Base-by-base conservation (phyloP, 2,329 filamentous ascomycete species). In the Pyricularia sp. region DNA sequence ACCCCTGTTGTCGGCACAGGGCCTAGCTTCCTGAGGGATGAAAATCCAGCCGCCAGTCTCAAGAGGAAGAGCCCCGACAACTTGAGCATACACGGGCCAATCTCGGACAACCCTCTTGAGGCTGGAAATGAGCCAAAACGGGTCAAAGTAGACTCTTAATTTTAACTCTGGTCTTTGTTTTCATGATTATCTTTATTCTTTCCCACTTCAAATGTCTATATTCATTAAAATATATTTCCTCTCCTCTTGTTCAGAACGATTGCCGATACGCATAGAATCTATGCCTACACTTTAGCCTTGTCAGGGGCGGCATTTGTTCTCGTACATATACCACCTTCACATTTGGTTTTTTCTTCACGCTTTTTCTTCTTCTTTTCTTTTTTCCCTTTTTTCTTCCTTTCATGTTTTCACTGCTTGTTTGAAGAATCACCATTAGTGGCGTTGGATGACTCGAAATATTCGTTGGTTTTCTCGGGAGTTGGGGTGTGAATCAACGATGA, bases 1-100 rank as follows among this genome's bases (percentile, higher is more conserved):
- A 98, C 95, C 1, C 95, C 95, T 0, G 81, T 89, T 1, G 84
- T 85, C 1, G 85, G 83, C 1, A 85, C 83, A 0, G 88, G 88
- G 2, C 88, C 88, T 2, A 89, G 86, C 69, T 90, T 90, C 72
- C 73, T 90, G 68, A 80, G 86, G 69, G 87, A 90, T 25, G 87
- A 89, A 30, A 74, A 71, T 42, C 68, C n/a, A 31, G 14, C 68
- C 72, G 4, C 23, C n/a, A n/a, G n/a, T 36, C 73, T 78, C n/a
- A 88, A 88, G 76, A 79, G 86, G 70, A 88, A 88, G 77, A 88
- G 84, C 70, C 85, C 85, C 1, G 86, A 88, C 66, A 50, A 80
- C 78, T 66, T 77, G 75, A 12, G 78, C 79, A 2, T 75, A 79
- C 1, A 76, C 76, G 10, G 78, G 78, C 0, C 83, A 85, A 30